Percentiles rank a stretch among this genome's conserved stretches.
phyloP scores from a whole-genome alignment of 2,329 filamentous ascomycete species.

The Sporothrix curviconia region DNA sequence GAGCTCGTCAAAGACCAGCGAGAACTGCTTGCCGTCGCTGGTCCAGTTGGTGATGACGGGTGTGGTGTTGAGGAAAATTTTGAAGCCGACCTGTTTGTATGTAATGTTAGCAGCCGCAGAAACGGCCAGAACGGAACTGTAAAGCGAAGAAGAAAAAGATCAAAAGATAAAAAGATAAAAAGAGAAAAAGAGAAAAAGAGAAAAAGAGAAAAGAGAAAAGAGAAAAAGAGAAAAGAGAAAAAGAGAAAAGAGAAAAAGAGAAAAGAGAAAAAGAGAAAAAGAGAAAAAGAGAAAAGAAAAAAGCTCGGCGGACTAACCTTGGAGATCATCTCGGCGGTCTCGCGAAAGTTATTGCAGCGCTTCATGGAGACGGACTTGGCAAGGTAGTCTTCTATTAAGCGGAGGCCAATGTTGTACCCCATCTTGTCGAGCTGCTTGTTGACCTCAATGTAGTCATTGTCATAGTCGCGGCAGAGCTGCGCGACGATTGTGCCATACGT shows the following conservation, averaged over 20 bases:
- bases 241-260: too few species aligned
- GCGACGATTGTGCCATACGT: constrained; percentile 97
- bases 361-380: constrained; percentile 89
- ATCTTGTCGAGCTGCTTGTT: constrained; percentile 98
- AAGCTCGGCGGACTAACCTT: constrained; percentile 45
- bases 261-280: neutral
- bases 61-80: constrained; percentile 96
- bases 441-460: constrained; percentile 87
- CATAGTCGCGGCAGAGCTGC: constrained; percentile 93
- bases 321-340: constrained; percentile 94
- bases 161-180: too few species aligned
- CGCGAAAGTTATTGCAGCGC: constrained; percentile 84
- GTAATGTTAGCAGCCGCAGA: too few species aligned
- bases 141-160: too few species aligned
- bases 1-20: constrained; percentile 92
- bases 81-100: constrained; percentile 99
- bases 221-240: too few species aligned
- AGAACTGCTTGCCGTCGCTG: constrained; percentile 92
- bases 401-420: constrained; percentile 97
- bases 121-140: too few species aligned
- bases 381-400: constrained; percentile 94
- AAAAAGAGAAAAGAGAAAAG: too few species aligned
- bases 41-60: constrained; percentile 94
- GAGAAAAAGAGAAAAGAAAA: neutral
- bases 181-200: too few species aligned